These are phyloP conservation scores for Russula emetica DNA, from an alignment of 768 basidiomycete genomes.

Conservation along the genomic window DNA sequence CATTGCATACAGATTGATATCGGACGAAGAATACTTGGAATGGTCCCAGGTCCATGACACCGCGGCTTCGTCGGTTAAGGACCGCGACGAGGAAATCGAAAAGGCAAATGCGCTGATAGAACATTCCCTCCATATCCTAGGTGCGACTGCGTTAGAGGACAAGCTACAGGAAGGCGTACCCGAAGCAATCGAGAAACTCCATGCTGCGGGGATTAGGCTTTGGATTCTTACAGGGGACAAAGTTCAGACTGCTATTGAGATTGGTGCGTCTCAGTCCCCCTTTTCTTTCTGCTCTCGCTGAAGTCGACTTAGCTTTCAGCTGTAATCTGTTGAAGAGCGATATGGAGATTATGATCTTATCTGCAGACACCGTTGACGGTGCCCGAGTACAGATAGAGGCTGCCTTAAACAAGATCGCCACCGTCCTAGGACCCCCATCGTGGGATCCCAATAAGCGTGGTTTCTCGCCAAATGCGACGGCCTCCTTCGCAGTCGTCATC, in stretches of 20 bases:
- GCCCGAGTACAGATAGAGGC: conserved; percentile 86
- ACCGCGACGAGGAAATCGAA: conserved; percentile 89
- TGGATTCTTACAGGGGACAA: conserved; percentile 99
- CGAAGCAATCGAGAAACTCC: conserved; percentile 88
- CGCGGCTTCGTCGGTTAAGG: conserved; percentile 68
- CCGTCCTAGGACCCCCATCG: conserved; percentile 71
- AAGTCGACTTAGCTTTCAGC: conserved; percentile 54
- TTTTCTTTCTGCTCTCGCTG: conserved; percentile 4
- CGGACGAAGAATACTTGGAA: conserved; percentile 75
- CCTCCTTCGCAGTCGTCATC: conserved; percentile 90
- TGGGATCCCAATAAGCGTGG: conserved; percentile 58
- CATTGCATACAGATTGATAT: conserved; percentile 73
- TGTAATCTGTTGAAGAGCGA: conserved; percentile 91
- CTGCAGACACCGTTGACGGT: conserved; percentile 70
- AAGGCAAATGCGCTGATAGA: conserved; percentile 82
- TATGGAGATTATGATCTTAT: conserved; percentile 97
- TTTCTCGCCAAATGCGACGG: conserved; percentile 58
- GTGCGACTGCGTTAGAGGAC: conserved; percentile 95
- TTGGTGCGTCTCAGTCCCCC: conserved; percentile 44
- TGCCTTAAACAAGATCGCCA: conserved; percentile 91
- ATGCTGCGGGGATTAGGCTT: conserved; percentile 91
- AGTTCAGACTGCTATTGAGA: conserved; percentile 96
- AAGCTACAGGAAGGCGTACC: conserved; percentile 97
- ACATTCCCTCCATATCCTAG: conserved; percentile 75
- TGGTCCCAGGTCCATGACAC: conserved; percentile 82